Percentiles rank a stretch among this genome's conserved stretches.
phyloP scores from a whole-genome alignment of 495 filamentous ascomycete genomes.

The Penicillium psychrofluorescens region DNA sequence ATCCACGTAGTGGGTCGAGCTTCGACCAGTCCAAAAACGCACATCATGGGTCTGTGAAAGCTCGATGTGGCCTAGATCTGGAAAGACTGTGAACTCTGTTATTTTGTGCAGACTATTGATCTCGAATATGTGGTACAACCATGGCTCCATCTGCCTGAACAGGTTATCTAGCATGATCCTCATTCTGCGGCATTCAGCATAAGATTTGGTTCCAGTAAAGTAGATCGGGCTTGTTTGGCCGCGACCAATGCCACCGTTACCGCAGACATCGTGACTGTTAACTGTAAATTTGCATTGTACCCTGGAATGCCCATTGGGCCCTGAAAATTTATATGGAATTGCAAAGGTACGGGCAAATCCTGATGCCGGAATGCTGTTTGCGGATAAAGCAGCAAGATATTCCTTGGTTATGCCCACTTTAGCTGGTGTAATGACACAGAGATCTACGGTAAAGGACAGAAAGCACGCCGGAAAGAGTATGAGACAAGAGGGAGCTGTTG shows the following conservation, averaged over 20 bases:
- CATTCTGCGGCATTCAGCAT: neutral
- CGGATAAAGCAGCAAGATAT: conserved; percentile 4
- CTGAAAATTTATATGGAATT: neutral
- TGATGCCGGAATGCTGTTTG: conserved; percentile 13
- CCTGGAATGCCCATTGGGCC: conserved; percentile 1
- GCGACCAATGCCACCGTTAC: conserved; percentile 20
- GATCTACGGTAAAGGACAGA: too few species aligned
- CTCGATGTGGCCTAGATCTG: conserved; percentile 1
- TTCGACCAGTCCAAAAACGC: too few species aligned
- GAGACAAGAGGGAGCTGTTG: too few species aligned
- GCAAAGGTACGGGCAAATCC: conserved; percentile 4
- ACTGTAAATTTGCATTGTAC: neutral
- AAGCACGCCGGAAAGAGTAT: too few species aligned
- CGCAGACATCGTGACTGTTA: neutral
- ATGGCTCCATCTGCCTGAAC: neutral
- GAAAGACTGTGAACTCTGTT: neutral
- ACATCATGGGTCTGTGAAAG: conserved; percentile 3
- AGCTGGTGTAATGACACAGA: too few species aligned
- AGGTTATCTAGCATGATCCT: neutral
- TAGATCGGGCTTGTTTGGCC: neutral
- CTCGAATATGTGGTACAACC: neutral
- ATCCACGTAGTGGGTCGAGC: too few species aligned
- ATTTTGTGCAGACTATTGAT: conserved; percentile 2
- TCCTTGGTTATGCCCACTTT: too few species aligned
- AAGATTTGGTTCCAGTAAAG: neutral